A percentile compares a stretch with the other conserved stretches of the same genome.
These are phyloP conservation scores for Metschnikowia drakensbergensis DNA, from an alignment of 805 yeast species.

Conservation along the genomic window DNA sequence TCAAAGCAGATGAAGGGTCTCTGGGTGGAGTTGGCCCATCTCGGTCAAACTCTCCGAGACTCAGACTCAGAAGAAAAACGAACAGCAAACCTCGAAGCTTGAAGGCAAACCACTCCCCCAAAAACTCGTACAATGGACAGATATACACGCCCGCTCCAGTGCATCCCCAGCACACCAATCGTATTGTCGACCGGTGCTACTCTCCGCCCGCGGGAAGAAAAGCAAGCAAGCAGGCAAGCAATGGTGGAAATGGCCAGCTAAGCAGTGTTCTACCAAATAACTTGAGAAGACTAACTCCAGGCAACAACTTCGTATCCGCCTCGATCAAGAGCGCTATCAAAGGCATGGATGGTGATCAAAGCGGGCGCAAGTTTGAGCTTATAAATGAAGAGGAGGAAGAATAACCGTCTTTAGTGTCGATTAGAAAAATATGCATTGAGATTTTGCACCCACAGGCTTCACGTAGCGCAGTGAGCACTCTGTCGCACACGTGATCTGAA, in stretches of 20 bases:
- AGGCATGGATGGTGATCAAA: background rate
- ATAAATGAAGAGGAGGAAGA: constrained; percentile 7
- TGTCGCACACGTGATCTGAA: constrained; percentile 17
- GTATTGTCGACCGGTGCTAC: background rate
- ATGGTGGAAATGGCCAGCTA: background rate
- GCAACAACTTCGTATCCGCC: background rate
- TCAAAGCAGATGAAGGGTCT: constrained; percentile 8
- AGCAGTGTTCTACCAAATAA: background rate
- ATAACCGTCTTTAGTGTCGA: background rate
- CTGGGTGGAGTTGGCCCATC: constrained; percentile 1
- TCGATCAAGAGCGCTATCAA: background rate
- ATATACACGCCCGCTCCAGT: constrained; percentile 9
- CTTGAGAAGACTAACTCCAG: background rate
- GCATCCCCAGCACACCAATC: constrained; percentile 4
- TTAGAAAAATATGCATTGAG: background rate
- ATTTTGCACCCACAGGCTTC: constrained; percentile 11
- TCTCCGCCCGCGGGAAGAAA: constrained; percentile 4
- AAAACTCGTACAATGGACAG: constrained; percentile 3
- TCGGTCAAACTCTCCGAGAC: constrained; percentile 11
- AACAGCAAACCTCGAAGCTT: constrained; percentile 8
- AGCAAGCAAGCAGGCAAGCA: background rate
- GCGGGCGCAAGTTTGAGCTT: constrained; percentile 3
- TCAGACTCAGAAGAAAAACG: constrained; percentile 9
- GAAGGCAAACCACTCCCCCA: constrained; percentile 2
- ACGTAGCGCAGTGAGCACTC: background rate